phyloP scores from a whole-genome alignment of 139 green algal species.

The Chlorella sp. region DNA sequence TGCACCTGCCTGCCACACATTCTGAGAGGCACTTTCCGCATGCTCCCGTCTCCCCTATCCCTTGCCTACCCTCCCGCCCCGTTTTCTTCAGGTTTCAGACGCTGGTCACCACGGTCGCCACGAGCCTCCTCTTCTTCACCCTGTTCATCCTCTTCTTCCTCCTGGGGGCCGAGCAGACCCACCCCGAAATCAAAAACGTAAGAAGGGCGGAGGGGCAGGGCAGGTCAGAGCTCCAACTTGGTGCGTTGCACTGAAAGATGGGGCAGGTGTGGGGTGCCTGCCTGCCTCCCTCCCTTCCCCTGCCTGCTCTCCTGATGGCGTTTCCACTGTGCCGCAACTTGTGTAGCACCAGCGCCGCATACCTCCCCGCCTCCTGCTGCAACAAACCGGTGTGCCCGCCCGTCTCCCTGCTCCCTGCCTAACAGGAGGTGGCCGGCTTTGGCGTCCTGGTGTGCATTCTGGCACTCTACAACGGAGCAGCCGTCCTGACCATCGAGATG shows the following conservation, averaged over 20 bases:
- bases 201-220: background rate
- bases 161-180: constrained; percentile 1
- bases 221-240: no score
- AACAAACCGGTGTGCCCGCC: background rate
- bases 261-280: background rate
- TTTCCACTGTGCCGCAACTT: background rate
- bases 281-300: no score
- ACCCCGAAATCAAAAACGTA: background rate
- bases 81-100: background rate
- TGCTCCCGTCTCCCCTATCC: no score
- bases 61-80: no score
- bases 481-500: background rate
- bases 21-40: no score
- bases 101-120: background rate
- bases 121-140: constrained; percentile 18
- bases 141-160: constrained; percentile 27
- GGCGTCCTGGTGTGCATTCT: background rate
- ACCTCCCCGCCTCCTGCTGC: background rate
- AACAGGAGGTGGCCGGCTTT: background rate
- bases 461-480: background rate
- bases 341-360: background rate
- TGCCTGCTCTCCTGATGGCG: no score
- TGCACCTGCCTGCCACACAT: background rate
- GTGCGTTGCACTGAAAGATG: no score
- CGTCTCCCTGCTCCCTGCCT: background rate